These are phyloP conservation scores for Colletotrichum sp. DNA, from an alignment of 2,329 filamentous ascomycete genomes.

Conservation along the genomic window DNA sequence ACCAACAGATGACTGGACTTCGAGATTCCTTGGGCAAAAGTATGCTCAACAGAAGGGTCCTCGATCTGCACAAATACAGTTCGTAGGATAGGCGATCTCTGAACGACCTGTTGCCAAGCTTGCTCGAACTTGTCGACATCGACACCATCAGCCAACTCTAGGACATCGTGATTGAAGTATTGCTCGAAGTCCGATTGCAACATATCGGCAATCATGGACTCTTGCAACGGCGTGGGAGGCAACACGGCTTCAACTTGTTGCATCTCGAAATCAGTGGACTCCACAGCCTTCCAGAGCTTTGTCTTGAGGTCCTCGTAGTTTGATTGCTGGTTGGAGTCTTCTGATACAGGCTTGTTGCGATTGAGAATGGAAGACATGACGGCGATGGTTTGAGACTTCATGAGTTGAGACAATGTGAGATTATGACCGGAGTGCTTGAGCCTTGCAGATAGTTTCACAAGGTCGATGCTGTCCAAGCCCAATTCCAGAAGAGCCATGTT, in stretches of 20 bases:
- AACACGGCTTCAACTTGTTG: slow-evolving; percentile 62
- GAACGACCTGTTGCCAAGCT: slow-evolving; percentile 68
- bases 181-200: slow-evolving; percentile 71
- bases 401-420: slow-evolving; percentile 77
- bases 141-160: slow-evolving; percentile 61
- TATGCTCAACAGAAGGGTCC: slow-evolving; percentile 57
- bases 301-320: slow-evolving; percentile 26
- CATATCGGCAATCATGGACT: slow-evolving; percentile 87
- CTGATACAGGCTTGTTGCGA: neutral
- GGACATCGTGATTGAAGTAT: slow-evolving; percentile 87
- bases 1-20: slow-evolving; percentile 26
- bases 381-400: slow-evolving; percentile 72
- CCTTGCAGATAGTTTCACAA: slow-evolving; percentile 80
- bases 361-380: slow-evolving; percentile 52
- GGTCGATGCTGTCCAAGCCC: slow-evolving; percentile 90
- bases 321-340: slow-evolving; percentile 24
- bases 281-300: slow-evolving; percentile 44
- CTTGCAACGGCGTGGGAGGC: slow-evolving; percentile 83
- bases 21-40: slow-evolving; percentile 55
- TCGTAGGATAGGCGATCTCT: slow-evolving; percentile 72
- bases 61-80: slow-evolving; percentile 75
- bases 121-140: slow-evolving; percentile 60
- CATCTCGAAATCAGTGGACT: slow-evolving; percentile 36
- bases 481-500: slow-evolving; percentile 77
- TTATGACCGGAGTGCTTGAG: slow-evolving; percentile 65